phyloP scores from a whole-genome alignment of 139 green algal genomes.

The Chlamydomonas incerta region DNA sequence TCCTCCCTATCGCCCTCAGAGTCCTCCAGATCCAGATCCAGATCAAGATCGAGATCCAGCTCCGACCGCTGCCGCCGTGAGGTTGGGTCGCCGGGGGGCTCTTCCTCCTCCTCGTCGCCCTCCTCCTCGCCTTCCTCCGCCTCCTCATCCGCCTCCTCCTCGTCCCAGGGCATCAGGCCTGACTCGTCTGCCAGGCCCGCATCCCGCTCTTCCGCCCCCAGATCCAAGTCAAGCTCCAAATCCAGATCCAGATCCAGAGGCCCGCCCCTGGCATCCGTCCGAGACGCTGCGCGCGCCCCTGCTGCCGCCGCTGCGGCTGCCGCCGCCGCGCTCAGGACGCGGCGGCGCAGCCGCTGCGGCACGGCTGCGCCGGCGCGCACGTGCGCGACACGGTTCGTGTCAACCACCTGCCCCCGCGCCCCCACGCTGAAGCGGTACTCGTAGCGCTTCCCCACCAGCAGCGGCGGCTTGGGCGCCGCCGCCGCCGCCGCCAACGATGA shows the following conservation, averaged over 20 bases:
- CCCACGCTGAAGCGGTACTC: slow-evolving; percentile 21
- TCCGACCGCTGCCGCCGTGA: no score
- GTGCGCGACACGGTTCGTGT: background rate
- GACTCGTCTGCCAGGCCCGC: no score
- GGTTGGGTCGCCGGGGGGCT: no score
- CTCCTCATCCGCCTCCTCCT: background rate
- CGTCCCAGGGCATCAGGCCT: no score
- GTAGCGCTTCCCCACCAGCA: no score
- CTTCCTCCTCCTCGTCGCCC: background rate
- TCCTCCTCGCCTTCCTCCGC: background rate
- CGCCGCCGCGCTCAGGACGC: background rate
- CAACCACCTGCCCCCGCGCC: slow-evolving; percentile 1
- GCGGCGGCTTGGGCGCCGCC: no score
- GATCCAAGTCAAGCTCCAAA: background rate
- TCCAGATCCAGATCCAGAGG: no score
- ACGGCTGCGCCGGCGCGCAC: background rate
- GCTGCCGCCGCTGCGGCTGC: no score
- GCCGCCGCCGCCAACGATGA: no score
- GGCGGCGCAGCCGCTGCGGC: slow-evolving; percentile 1
- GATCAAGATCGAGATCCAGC: slow-evolving; percentile 1
- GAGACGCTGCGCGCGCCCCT: no score
- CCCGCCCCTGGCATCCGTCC: no score
- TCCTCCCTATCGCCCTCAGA: background rate
- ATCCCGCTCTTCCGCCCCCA: background rate
- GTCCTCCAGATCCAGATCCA: slow-evolving; percentile 1